These are phyloP conservation scores for Ogataea pini DNA, from an alignment of 805 yeast species.

Conservation along the genomic window DNA sequence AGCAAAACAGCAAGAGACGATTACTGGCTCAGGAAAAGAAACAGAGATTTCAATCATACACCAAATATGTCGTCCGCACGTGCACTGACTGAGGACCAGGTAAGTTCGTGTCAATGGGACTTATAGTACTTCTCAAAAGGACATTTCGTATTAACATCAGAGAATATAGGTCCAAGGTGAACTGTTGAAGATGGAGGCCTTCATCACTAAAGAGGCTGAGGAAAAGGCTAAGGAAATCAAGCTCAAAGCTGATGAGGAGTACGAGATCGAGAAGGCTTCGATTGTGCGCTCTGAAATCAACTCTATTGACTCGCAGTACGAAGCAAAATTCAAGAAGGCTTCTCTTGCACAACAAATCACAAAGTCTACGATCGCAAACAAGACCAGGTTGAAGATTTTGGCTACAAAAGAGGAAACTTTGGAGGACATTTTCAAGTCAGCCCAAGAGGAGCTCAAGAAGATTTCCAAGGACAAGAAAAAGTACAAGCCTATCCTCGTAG, in stretches of 20 bases:
- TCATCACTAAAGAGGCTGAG: slow-evolving; percentile 98
- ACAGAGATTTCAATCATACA: not conserved
- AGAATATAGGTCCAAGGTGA: slow-evolving; percentile 79
- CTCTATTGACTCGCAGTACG: slow-evolving; percentile 78
- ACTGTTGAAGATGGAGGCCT: slow-evolving; percentile 96
- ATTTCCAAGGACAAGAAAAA: slow-evolving; percentile 54
- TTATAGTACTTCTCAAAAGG: not conserved
- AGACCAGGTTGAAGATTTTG: slow-evolving; percentile 88
- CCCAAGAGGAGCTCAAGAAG: slow-evolving; percentile 61
- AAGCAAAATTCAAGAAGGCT: slow-evolving; percentile 85
- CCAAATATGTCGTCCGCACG: slow-evolving; percentile 34
- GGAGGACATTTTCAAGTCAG: slow-evolving; percentile 68
- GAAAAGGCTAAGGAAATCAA: slow-evolving; percentile 96
- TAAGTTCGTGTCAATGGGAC: slow-evolving; percentile 32
- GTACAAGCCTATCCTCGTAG: slow-evolving; percentile 70
- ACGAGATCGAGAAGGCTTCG: slow-evolving; percentile 94
- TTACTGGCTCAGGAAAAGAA: slow-evolving; percentile 1
- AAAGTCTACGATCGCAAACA: slow-evolving; percentile 92
- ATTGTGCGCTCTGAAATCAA: slow-evolving; percentile 92
- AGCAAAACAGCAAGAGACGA: not conserved
- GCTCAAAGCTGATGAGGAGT: slow-evolving; percentile 97
- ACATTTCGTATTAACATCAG: slow-evolving; percentile 9
- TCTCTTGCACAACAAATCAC: slow-evolving; percentile 91
- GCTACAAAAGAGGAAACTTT: slow-evolving; percentile 82
- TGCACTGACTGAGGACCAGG: slow-evolving; percentile 50